Conservation (phyloP, 441 rosid species). For the Hypseocharis bilobata region DNA sequence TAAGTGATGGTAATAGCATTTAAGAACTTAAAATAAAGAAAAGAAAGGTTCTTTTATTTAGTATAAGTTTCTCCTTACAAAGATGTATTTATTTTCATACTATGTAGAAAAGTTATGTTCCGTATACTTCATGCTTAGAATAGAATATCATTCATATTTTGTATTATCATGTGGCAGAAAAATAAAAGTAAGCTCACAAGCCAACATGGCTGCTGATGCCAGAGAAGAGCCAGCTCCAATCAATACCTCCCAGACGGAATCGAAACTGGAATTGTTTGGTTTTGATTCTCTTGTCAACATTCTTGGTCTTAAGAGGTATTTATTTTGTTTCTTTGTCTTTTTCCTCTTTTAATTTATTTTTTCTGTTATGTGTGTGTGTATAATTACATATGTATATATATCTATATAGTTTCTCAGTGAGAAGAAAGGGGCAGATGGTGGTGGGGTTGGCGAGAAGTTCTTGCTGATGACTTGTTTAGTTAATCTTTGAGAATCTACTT, state of each 20-base stretch:
- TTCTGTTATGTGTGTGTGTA: not conserved
- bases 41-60: not conserved
- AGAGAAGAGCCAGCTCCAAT: conserved; percentile 35
- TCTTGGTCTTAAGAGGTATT: conserved; percentile 91
- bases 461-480: not conserved
- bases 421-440: not conserved
- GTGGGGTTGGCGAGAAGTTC: not conserved
- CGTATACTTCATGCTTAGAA: not conserved
- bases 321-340: not conserved
- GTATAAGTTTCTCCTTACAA: not conserved
- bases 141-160: conserved; percentile 11
- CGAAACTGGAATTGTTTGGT: conserved; percentile 91
- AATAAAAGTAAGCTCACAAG: conserved; percentile 36
- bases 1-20: not conserved
- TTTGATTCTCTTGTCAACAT: conserved; percentile 95
- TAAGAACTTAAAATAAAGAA: not conserved
- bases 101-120: not conserved
- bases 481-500: conserved; percentile 8
- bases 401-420: not conserved
- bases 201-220: conserved; percentile 28
- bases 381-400: no score
- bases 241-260: conserved; percentile 50
- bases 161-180: conserved; percentile 36
- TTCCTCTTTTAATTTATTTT: not conserved
- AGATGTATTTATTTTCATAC: not conserved